A percentile compares a stretch with the other conserved stretches of the same genome.
These are phyloP conservation scores for Calonectria ilicicola DNA, from an alignment of 2,329 filamentous ascomycete species.

Conservation along the genomic window DNA sequence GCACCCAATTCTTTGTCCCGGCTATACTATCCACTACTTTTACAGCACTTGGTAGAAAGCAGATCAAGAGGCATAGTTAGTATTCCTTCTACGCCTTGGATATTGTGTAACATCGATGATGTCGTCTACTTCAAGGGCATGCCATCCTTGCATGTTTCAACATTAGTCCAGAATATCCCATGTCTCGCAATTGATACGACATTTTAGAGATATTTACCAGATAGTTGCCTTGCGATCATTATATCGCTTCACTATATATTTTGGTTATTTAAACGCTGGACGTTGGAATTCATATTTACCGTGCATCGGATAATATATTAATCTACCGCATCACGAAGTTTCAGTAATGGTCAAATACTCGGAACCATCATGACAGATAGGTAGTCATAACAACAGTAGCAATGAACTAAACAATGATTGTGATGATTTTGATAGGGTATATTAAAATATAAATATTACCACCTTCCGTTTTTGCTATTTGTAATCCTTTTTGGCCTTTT, in stretches of 20 bases:
- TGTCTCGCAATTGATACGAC: not conserved
- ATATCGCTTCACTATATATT: too few species aligned
- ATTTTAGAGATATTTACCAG: not conserved
- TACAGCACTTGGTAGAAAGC: not conserved
- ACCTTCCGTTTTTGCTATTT: not conserved
- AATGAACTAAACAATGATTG: not conserved
- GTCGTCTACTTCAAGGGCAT: not conserved
- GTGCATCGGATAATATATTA: too few species aligned
- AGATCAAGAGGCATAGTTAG: too few species aligned
- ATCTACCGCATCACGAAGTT: too few species aligned
- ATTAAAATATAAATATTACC: not conserved
- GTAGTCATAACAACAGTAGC: too few species aligned
- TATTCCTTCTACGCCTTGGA: not conserved
- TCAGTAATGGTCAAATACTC: too few species aligned
- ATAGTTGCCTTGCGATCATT: not conserved
- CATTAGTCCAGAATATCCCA: not conserved
- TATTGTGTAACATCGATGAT: not conserved
- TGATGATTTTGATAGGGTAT: not conserved
- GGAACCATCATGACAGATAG: too few species aligned
- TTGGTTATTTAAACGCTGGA: too few species aligned
- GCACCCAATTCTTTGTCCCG: not conserved
- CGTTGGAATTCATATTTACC: too few species aligned
- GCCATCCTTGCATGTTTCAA: not conserved
- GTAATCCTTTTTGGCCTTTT: not conserved
- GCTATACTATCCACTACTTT: not conserved